phyloP scores from a whole-genome alignment of 495 filamentous ascomycete species.

The Penicillium odoratum region DNA sequence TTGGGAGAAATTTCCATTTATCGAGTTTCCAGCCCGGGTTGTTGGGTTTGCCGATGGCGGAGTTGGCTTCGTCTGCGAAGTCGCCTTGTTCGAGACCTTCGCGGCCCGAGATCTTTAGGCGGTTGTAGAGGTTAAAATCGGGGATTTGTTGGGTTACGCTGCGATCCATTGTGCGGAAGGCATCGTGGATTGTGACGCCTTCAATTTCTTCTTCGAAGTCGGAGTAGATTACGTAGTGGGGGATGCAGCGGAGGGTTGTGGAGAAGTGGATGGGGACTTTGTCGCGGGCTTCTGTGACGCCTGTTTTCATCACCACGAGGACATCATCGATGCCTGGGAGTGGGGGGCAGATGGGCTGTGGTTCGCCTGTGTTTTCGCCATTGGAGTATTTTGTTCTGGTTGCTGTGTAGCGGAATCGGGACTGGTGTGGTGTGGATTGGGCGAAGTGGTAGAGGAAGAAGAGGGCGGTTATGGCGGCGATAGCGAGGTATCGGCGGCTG shows the following conservation, averaged over 20 bases:
- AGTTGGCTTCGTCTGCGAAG: constrained; percentile 46
- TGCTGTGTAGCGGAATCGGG: constrained; percentile 5
- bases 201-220: constrained; percentile 53
- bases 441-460: constrained; percentile 38
- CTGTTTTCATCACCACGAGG: constrained; percentile 49
- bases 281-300: constrained; percentile 44
- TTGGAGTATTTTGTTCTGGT: no score
- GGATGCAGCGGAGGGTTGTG: constrained; percentile 53
- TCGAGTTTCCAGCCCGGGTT: constrained; percentile 58
- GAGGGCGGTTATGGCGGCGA: constrained; percentile 29
- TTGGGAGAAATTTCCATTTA: constrained; percentile 61
- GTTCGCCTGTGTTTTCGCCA: constrained; percentile 12
- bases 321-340: constrained; percentile 46
- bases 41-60: constrained; percentile 47
- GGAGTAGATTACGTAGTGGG: constrained; percentile 56
- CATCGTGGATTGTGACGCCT: constrained; percentile 50
- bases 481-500: constrained; percentile 30
- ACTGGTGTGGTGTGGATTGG: constrained; percentile 19
- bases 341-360: constrained; percentile 32
- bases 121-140: constrained; percentile 56
- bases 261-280: constrained; percentile 52
- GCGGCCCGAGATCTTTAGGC: constrained; percentile 40
- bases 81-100: constrained; percentile 42
- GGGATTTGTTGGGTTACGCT: constrained; percentile 34
- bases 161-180: constrained; percentile 42